phyloP scores from a whole-genome alignment of 163 green algal species.

The Smithsoniella earleae region DNA sequence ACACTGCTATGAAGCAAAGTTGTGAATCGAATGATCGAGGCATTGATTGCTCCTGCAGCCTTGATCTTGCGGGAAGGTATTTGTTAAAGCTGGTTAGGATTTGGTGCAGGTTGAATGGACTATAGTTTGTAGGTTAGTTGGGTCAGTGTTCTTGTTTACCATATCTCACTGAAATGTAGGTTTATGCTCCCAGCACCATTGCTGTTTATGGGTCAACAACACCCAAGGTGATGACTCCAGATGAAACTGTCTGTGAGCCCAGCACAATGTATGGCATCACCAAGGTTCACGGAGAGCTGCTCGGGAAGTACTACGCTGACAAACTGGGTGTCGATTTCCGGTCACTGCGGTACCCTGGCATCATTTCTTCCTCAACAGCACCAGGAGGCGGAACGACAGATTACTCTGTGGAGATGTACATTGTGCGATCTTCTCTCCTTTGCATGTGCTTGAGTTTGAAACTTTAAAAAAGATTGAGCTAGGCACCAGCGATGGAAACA shows the following conservation, averaged over 20 bases:
- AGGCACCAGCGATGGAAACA: too few species aligned
- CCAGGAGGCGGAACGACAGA: constrained; percentile 63
- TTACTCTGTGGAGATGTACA: constrained; percentile 54
- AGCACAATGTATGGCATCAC: constrained; percentile 67
- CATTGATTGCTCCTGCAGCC: too few species aligned
- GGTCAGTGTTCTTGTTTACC: too few species aligned
- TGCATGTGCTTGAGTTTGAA: background rate
- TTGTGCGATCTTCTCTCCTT: background rate
- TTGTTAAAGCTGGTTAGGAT: too few species aligned
- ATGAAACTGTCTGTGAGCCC: constrained; percentile 51
- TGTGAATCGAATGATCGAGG: too few species aligned
- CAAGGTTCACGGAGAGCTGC: constrained; percentile 58
- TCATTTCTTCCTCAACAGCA: constrained; percentile 45
- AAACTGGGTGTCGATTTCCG: constrained; percentile 54
- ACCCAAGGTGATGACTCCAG: constrained; percentile 45
- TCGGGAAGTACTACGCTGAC: constrained; percentile 55
- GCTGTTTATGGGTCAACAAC: constrained; percentile 57
- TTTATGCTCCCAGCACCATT: constrained; percentile 60
- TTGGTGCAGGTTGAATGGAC: too few species aligned
- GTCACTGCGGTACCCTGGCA: constrained; percentile 57
- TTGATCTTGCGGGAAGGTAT: too few species aligned
- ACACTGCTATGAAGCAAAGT: too few species aligned
- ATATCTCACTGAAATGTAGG: too few species aligned
- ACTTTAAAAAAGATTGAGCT: too few species aligned
- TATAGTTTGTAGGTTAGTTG: too few species aligned